A percentile compares a stretch with the other conserved stretches of the same genome.
Conservation (phyloP, 805 yeast genomes). For the Komagataella kurtzmanii region DNA sequence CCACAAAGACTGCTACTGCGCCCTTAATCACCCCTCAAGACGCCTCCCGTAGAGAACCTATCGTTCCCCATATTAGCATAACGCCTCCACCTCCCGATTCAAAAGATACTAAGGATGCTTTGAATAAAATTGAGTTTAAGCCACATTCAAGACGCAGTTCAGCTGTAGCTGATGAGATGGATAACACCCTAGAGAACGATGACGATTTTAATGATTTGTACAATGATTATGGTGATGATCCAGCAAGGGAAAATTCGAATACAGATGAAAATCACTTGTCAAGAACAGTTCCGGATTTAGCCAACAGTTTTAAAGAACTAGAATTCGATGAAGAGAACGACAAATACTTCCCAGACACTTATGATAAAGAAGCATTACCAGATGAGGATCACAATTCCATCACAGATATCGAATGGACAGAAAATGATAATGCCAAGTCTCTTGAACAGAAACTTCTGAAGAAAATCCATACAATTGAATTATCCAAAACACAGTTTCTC, state of each 20-base stretch:
- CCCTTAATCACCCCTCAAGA: background rate
- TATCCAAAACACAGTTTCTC: slow-evolving; percentile 42
- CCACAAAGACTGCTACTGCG: background rate
- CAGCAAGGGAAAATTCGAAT: background rate
- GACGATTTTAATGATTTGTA: slow-evolving; percentile 13
- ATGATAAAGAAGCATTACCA: background rate
- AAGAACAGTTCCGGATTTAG: background rate
- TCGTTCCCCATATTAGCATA: background rate
- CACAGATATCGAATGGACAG: slow-evolving; percentile 47
- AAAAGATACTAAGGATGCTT: background rate
- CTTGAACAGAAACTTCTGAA: slow-evolving; percentile 43
- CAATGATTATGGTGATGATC: slow-evolving; percentile 9
- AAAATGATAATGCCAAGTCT: slow-evolving; percentile 46
- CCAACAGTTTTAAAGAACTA: background rate
- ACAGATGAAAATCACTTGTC: background rate
- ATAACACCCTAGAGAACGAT: background rate
- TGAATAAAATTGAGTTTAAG: background rate
- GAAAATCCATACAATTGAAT: slow-evolving; percentile 51
- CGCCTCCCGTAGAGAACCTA: background rate
- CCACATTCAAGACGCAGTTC: background rate
- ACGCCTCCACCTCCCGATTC: background rate
- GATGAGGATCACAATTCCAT: background rate
- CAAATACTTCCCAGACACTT: background rate
- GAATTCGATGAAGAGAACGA: background rate
- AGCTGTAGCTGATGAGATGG: background rate